These are phyloP conservation scores for Penicillium occitanis DNA, from an alignment of 2,329 filamentous ascomycete genomes.

Conservation along the genomic window DNA sequence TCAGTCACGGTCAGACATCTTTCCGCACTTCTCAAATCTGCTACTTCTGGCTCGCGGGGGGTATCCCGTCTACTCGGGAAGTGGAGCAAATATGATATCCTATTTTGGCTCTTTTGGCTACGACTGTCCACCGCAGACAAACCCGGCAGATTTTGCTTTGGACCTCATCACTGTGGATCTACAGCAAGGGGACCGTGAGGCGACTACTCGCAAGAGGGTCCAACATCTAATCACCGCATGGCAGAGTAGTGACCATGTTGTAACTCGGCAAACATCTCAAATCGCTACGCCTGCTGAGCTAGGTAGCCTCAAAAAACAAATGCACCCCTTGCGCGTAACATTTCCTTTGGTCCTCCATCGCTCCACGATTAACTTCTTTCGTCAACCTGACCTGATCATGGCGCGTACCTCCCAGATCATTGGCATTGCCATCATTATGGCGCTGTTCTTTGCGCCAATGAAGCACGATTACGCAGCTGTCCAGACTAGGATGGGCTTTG, in stretches of 20 bases:
- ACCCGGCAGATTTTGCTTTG: slow-evolving; percentile 74
- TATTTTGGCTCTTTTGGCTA: slow-evolving; percentile 64
- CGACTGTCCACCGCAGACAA: slow-evolving; percentile 67
- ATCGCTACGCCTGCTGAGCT: slow-evolving; percentile 70
- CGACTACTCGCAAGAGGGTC: slow-evolving; percentile 63
- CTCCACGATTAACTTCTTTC: slow-evolving; percentile 66
- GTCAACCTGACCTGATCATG: slow-evolving; percentile 64
- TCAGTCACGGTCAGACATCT: slow-evolving; percentile 72
- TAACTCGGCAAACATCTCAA: slow-evolving; percentile 36
- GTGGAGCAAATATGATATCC: slow-evolving; percentile 61
- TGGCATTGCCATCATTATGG: slow-evolving; percentile 62
- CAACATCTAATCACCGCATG: slow-evolving; percentile 61
- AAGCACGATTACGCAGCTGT: slow-evolving; percentile 67
- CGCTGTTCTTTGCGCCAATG: slow-evolving; percentile 70
- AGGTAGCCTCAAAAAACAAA: slow-evolving; percentile 64
- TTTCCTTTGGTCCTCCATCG: slow-evolving; percentile 68
- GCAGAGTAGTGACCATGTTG: slow-evolving; percentile 34
- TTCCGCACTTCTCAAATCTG: slow-evolving; percentile 69
- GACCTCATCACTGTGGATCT: slow-evolving; percentile 76
- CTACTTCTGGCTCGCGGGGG: slow-evolving; percentile 70
- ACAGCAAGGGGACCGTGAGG: slow-evolving; percentile 63
- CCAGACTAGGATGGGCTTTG: slow-evolving; percentile 71
- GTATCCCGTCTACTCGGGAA: slow-evolving; percentile 65
- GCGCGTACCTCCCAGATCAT: slow-evolving; percentile 67
- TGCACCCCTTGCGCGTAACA: slow-evolving; percentile 61